Conservation (phyloP, 2,329 filamentous ascomycete genomes). For the Colletotrichum nymphaeae region DNA sequence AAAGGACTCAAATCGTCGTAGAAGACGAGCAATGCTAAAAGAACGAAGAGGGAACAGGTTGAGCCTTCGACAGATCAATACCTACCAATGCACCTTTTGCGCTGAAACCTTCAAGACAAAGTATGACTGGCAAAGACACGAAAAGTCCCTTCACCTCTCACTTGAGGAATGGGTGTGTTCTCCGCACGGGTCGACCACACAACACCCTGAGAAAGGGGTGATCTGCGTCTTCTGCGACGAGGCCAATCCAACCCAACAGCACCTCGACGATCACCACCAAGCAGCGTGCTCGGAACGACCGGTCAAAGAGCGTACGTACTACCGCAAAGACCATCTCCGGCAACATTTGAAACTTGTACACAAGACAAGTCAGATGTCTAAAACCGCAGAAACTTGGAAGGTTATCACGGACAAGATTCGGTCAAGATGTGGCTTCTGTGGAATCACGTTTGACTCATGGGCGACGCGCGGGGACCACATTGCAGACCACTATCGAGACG, state of each 20-base stretch:
- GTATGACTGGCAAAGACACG: conserved; percentile 62
- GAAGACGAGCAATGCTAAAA: conserved; percentile 14
- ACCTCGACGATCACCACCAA: conserved; percentile 52
- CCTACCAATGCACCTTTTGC: conserved; percentile 59
- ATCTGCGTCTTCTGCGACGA: conserved; percentile 52
- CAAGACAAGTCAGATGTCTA: conserved; percentile 49
- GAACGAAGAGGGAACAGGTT: neutral
- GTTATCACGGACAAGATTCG: conserved; percentile 46
- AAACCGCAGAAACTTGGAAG: conserved; percentile 59
- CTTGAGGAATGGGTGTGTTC: conserved; percentile 60
- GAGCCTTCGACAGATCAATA: conserved; percentile 9
- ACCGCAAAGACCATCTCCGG: conserved; percentile 55
- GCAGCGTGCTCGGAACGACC: conserved; percentile 62
- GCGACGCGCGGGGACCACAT: conserved; percentile 50
- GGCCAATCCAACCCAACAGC: conserved; percentile 43
- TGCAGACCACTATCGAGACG: conserved; percentile 53
- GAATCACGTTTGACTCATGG: conserved; percentile 50
- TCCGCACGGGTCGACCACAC: conserved; percentile 47
- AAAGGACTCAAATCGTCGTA: neutral
- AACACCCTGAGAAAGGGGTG: conserved; percentile 55
- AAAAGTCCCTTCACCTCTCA: conserved; percentile 58
- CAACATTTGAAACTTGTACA: conserved; percentile 57
- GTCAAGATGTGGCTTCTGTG: conserved; percentile 56
- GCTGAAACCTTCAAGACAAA: conserved; percentile 58
- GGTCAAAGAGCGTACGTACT: conserved; percentile 54